Conservation (phyloP, 2,329 filamentous ascomycete genomes). For the Colletotrichum salicis region DNA sequence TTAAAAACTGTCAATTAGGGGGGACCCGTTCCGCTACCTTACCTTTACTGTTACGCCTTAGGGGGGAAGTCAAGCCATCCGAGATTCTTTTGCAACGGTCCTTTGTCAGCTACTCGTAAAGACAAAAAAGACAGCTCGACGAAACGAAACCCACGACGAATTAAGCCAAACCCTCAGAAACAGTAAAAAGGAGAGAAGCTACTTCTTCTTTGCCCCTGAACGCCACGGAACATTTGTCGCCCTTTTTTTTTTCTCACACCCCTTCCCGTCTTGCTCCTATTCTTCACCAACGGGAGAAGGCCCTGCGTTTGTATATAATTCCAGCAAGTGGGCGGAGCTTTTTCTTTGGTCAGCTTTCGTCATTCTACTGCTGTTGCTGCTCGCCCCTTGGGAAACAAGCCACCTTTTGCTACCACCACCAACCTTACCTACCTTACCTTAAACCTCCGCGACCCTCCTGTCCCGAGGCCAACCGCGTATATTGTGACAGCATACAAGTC, state of each 20-base stretch:
- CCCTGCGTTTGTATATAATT: slow-evolving; percentile 12
- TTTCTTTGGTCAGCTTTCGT: slow-evolving; percentile 6
- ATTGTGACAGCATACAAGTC: slow-evolving; percentile 16
- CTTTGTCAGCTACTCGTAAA: slow-evolving; percentile 26
- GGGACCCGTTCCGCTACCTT: slow-evolving; percentile 17
- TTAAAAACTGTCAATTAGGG: slow-evolving; percentile 35
- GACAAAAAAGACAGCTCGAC: slow-evolving; percentile 10
- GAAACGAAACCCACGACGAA: slow-evolving; percentile 21
- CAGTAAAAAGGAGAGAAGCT: neutral
- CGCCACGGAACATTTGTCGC: neutral
- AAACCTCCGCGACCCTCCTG: slow-evolving; percentile 12
- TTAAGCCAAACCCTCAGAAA: neutral
- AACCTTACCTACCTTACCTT: slow-evolving; percentile 12
- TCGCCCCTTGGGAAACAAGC: slow-evolving; percentile 29
- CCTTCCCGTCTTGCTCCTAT: neutral
- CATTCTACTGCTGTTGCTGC: neutral
- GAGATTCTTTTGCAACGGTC: slow-evolving; percentile 31
- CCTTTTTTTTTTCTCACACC: neutral
- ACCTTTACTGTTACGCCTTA: neutral
- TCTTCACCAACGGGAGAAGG: neutral
- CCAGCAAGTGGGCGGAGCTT: slow-evolving; percentile 10
- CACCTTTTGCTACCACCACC: slow-evolving; percentile 22
- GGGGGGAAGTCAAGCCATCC: slow-evolving; percentile 13
- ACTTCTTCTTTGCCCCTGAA: slow-evolving; percentile 6
- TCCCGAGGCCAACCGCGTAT: slow-evolving; percentile 32